Base-by-base conservation (phyloP, 2,329 filamentous ascomycete genomes). In the Fusarium sulawesiense region DNA sequence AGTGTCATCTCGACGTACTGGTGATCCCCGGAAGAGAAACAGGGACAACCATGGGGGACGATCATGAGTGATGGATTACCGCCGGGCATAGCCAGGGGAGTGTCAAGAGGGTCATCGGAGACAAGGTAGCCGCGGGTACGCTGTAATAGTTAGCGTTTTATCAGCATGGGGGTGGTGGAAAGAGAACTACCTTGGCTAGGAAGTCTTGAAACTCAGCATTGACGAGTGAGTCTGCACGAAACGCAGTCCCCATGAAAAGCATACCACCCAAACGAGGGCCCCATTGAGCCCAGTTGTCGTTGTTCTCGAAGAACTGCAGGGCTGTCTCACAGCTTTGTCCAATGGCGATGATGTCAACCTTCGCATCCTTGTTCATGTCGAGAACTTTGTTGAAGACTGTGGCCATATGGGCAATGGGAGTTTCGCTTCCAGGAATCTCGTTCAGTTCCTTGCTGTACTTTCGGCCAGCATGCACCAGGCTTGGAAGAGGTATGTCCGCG, bases 261-360 rank as follows among this genome's bases (percentile, higher is more conserved):
- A 90, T 79, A 4, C 84, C 82, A 44, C 80, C 81, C 54, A 91
- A 72, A 23, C 80, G 80, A 0, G 50, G 47, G 1, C 81, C 80
- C 80, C 85, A 83, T 20, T 58, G 74, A 5, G 68, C 62, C 84
- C 87, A 91, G 76, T 81, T 85, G 77, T 82, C 83, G 12, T 87
- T 76, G 5, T 84, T 70, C 37, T 89, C 84, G 12, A 96, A 81
- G 66, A 91, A 90, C 16, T 80, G 75, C 29, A 90, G 78, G 0
- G 89, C 82, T 3, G 84, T 80, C 32, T 89, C 84, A 0, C 89
- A 89, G 6, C 89, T 89, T 57, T 92, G 88, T 3, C 91, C 89
- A 18, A 96, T 81, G 2, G 87, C 92, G 49, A 97, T 83, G 32
- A 97, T 77, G 75, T 94, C 89, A 21, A 97, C 75, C 46, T 84